Conservation (phyloP, 345 rosid genomes). For the Turnera subulata region DNA sequence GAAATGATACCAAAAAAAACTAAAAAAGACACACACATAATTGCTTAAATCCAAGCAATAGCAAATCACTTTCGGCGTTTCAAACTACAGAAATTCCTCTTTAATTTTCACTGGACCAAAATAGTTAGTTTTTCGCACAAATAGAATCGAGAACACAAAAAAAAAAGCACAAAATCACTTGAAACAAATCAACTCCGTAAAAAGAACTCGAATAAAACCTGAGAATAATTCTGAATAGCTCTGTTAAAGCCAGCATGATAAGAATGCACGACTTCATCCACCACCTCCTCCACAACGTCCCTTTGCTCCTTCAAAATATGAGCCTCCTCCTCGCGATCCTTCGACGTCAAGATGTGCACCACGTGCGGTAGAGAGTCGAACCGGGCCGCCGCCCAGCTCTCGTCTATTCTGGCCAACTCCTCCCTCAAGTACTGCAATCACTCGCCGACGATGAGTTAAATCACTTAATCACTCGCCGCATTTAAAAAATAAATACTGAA, state of each 20-base stretch:
- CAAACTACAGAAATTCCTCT: no score
- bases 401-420: constrained; percentile 74
- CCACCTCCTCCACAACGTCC: constrained; percentile 95
- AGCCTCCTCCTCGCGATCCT: constrained; percentile 84
- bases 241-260: constrained; percentile 96
- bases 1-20: no score
- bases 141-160: neutral
- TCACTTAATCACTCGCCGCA: neutral
- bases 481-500: neutral
- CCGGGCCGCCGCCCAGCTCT: constrained; percentile 90
- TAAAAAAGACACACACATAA: no score
- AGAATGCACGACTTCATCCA: constrained; percentile 98
- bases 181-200: neutral
- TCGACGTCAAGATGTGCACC: constrained; percentile 89
- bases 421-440: constrained; percentile 73
- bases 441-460: neutral
- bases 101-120: no score
- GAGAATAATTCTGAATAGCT: constrained; percentile 99
- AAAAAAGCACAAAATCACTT: neutral
- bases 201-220: constrained; percentile 44
- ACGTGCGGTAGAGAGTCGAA: constrained; percentile 98
- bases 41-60: no score
- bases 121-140: no score
- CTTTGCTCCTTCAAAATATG: constrained; percentile 77
- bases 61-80: no score